Conservation (phyloP, 2,329 filamentous ascomycete genomes). For the Botrytis fragariae region DNA sequence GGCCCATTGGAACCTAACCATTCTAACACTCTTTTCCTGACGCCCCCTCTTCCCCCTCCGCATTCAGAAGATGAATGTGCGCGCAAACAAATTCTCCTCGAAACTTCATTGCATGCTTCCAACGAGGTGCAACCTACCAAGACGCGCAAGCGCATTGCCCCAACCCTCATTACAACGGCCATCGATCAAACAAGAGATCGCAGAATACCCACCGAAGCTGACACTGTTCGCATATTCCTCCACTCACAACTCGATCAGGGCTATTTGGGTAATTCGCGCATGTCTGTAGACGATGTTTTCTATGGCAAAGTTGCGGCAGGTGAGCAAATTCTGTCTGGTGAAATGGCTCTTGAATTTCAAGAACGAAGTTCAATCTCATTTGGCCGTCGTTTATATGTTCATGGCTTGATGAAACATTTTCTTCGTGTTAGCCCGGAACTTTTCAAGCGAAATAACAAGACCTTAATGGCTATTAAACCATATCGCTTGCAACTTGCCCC, state of each 20-base stretch:
- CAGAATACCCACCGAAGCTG: slow-evolving; percentile 30
- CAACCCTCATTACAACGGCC: slow-evolving; percentile 33
- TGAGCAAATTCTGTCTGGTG: slow-evolving; percentile 33
- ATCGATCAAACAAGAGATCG: slow-evolving; percentile 30
- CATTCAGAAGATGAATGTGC: background rate
- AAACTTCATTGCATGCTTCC: too few relatives aligned
- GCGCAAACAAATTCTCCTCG: background rate
- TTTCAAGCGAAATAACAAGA: slow-evolving; percentile 26
- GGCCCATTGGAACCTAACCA: background rate
- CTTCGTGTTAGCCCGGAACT: slow-evolving; percentile 35
- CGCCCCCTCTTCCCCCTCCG: background rate
- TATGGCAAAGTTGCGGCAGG: slow-evolving; percentile 38
- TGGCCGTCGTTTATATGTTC: slow-evolving; percentile 47
- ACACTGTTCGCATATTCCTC: slow-evolving; percentile 20
- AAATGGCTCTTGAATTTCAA: slow-evolving; percentile 34
- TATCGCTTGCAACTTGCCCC: slow-evolving; percentile 33
- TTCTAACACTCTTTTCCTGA: background rate
- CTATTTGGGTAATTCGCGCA: slow-evolving; percentile 42
- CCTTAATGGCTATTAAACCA: slow-evolving; percentile 32
- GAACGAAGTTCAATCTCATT: slow-evolving; percentile 38
- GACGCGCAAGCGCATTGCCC: slow-evolving; percentile 39
- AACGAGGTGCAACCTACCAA: slow-evolving; percentile 23
- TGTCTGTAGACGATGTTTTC: slow-evolving; percentile 44
- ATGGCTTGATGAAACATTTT: slow-evolving; percentile 43
- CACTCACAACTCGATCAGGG: slow-evolving; percentile 23